phyloP scores from a whole-genome alignment of 2,329 filamentous ascomycete genomes.

The Teratosphaeria gauchensis region DNA sequence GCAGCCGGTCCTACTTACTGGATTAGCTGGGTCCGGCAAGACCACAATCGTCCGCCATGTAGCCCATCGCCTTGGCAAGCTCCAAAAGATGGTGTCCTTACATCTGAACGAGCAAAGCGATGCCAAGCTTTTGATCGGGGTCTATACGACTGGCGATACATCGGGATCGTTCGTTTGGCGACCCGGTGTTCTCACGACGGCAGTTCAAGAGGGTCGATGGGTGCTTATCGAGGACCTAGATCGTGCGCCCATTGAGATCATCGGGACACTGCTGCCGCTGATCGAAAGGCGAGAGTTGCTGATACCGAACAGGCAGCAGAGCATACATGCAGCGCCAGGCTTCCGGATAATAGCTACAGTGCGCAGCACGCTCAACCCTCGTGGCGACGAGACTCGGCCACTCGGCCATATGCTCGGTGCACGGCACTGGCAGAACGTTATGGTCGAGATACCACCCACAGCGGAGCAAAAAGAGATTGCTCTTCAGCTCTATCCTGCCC shows the following conservation, averaged over 20 bases:
- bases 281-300: conserved; percentile 87
- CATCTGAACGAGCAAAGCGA: conserved; percentile 98
- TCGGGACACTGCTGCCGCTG: conserved; percentile 83
- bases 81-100: conserved; percentile 77
- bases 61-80: conserved; percentile 68
- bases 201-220: conserved; percentile 90
- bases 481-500: conserved; percentile 56
- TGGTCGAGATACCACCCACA: conserved; percentile 54
- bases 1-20: conserved; percentile 70
- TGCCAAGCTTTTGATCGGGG: conserved; percentile 86
- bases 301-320: conserved; percentile 81
- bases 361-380: conserved; percentile 55
- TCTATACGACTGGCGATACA: conserved; percentile 81
- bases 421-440: conserved; percentile 76
- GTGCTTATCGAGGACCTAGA: conserved; percentile 95
- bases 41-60: conserved; percentile 76
- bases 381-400: conserved; percentile 62
- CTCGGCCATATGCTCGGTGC: conserved; percentile 64
- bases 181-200: conserved; percentile 84
- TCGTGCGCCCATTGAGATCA: conserved; percentile 84
- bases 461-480: conserved; percentile 69
- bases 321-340: conserved; percentile 67
- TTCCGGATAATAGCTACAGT: conserved; percentile 92
- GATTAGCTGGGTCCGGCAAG: conserved; percentile 80
- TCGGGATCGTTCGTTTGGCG: conserved; percentile 89